These are phyloP conservation scores for Yamadazyma diospyri DNA, from an alignment of 1,139 yeast genomes.

Conservation along the genomic window DNA sequence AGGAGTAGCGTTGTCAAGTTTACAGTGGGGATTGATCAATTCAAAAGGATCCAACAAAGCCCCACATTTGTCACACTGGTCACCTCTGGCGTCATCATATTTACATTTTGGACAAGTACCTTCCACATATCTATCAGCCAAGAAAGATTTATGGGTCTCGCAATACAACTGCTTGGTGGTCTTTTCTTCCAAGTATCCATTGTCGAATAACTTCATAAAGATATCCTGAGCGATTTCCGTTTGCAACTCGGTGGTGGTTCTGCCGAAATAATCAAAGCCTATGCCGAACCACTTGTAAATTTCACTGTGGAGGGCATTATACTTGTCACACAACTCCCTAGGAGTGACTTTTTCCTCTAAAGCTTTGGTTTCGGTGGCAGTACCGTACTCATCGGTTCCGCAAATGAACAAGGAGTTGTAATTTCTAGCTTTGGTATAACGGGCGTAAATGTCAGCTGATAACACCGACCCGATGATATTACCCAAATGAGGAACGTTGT, in stretches of 20 bases:
- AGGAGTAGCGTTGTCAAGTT: conserved; percentile 81
- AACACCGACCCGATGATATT: conserved; percentile 93
- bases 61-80: conserved; percentile 98
- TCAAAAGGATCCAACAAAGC: conserved; percentile 85
- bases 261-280: conserved; percentile 91
- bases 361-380: conserved; percentile 98
- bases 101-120: conserved; percentile 96
- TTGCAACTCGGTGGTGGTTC: conserved; percentile 90
- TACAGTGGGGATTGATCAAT: conserved; percentile 91
- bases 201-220: conserved; percentile 67
- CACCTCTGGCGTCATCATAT: conserved; percentile 97
- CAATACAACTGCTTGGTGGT: conserved; percentile 89
- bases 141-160: conserved; percentile 81
- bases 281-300: conserved; percentile 97
- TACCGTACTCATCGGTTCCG: conserved; percentile 99
- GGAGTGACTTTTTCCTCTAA: conserved; percentile 91
- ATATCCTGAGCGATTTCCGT: conserved; percentile 96
- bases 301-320: conserved; percentile 78
- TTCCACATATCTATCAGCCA: conserved; percentile 96
- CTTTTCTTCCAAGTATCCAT: conserved; percentile 81
- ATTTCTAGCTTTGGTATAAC: conserved; percentile 87
- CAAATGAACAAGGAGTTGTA: conserved; percentile 82
- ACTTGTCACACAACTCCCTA: conserved; percentile 82
- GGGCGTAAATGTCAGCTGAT: conserved; percentile 90
- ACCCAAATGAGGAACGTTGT: conserved; percentile 97